A percentile compares a stretch with the other conserved stretches of the same genome.
These are phyloP conservation scores for Epichloe gansuensis DNA, from an alignment of 2,329 filamentous ascomycete genomes.

Conservation along the genomic window DNA sequence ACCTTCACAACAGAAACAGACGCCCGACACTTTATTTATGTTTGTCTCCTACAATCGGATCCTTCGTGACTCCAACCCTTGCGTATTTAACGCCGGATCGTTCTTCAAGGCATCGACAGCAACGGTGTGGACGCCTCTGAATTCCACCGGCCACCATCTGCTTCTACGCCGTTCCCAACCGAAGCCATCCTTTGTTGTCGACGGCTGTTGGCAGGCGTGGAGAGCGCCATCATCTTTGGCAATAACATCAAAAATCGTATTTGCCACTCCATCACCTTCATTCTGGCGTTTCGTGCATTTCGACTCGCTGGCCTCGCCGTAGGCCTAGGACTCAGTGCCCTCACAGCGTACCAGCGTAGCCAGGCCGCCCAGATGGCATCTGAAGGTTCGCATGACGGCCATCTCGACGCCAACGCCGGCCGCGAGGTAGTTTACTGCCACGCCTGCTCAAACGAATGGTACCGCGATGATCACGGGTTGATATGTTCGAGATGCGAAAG, in stretches of 20 bases:
- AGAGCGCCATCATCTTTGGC: background rate
- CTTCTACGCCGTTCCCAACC: background rate
- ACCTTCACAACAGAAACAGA: background rate
- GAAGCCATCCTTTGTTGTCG: background rate
- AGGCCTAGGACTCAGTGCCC: constrained; percentile 45
- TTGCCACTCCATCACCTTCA: constrained; percentile 15
- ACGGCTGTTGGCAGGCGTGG: background rate
- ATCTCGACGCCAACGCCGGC: constrained; percentile 36
- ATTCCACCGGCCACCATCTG: background rate
- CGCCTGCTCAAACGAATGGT: constrained; percentile 70
- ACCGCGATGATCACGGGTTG: constrained; percentile 52
- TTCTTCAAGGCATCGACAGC: background rate
- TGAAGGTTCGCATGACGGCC: constrained; percentile 15
- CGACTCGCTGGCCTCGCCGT: constrained; percentile 41
- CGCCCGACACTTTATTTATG: background rate
- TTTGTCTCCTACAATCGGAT: background rate
- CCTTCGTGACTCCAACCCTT: background rate
- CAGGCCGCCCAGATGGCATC: constrained; percentile 29
- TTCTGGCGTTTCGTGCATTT: constrained; percentile 42
- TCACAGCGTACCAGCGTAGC: constrained; percentile 39
- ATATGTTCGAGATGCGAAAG: constrained; percentile 64
- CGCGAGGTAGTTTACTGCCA: constrained; percentile 80
- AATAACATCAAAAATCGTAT: background rate
- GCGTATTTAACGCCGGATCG: background rate
- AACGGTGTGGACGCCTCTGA: background rate